Evolutionary conservation across 1,139 yeast species (phyloP), one percentile per base, ranked within the genome.

Genomic region (Debaryomycetaceae sp.): DNA sequence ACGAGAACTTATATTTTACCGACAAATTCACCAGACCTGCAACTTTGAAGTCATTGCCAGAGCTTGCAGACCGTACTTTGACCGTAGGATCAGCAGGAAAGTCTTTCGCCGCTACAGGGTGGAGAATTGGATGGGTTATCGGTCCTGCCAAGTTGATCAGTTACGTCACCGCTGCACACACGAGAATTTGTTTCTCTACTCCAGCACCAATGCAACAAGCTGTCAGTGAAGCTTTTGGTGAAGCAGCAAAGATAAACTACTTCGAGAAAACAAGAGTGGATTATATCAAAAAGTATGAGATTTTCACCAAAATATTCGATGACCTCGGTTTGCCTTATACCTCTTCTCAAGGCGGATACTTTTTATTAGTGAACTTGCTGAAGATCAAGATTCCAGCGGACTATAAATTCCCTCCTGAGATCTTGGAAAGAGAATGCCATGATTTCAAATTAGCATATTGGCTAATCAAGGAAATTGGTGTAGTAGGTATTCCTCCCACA

Each of bases 21-120:
- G 72, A 75, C 6, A 66, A 66, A 2, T 90, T 91, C 67, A 83
- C 91, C 6, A 79, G 98, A 59, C 87, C 95, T 42, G 96, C 97
- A 2, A 80, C 87, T 2, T 69, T 93, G 45, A 72, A 83, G 5
- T 44, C 48, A n/a, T 66, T 74, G 46, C 90, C 91, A 3, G 96
- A 89, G 57, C 78, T 90, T 49, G 84, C 81, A 27, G 80, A 81
- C 45, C 72, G 93, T 56, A 88, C 97, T 0, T 70, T 93, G 46
- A 85, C 97, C 6, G 95, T 93, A 17, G 98, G 98, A 0, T 88
- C 97, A 29, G 99, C 97, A 5, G 99, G 99, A 49, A 93, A 93
- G 67, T 84, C 96, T 0, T 93, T 93, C 70, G 96, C 97, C 24
- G 97, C 97, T 37, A 93, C 99, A 24, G 99, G 99, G 45, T 93